Evolutionary conservation across 768 basidiomycete genomes (phyloP).

Genomic region (Chalciporus piperatus): DNA sequence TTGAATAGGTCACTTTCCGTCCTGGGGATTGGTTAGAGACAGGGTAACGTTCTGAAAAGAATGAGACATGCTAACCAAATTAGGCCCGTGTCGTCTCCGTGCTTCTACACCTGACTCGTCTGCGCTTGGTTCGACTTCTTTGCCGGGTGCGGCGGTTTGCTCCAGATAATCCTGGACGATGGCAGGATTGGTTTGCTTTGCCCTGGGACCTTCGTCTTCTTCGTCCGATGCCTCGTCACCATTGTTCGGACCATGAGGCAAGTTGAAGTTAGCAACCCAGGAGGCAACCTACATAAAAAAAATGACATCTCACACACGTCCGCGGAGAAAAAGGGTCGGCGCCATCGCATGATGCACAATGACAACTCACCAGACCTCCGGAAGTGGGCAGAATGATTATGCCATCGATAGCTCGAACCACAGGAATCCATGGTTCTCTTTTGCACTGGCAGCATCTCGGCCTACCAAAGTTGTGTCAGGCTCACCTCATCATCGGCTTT

Average conservation of each 20-base stretch:
- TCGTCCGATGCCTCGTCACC: conserved; percentile 31
- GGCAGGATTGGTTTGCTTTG: conserved; percentile 17
- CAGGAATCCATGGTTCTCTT: too few relatives aligned
- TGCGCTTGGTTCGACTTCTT: conserved; percentile 23
- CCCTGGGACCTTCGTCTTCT: conserved; percentile 23
- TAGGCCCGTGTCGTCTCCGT: conserved; percentile 51
- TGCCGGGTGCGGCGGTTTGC: conserved; percentile 28
- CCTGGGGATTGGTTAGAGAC: conserved; percentile 31
- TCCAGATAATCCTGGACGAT: conserved; percentile 31
- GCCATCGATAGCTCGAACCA: too few relatives aligned
- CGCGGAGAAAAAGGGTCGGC: too few relatives aligned
- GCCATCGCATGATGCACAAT: too few relatives aligned
- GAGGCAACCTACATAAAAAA: too few relatives aligned
- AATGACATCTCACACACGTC: too few relatives aligned
- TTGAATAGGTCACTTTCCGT: conserved; percentile 40
- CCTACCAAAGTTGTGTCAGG: too few relatives aligned
- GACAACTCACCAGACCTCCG: too few relatives aligned
- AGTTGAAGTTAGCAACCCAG: too few relatives aligned
- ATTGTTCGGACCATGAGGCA: conserved; percentile 33
- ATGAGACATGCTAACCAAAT: conserved; percentile 48
- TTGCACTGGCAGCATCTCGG: too few relatives aligned
- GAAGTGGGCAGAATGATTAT: too few relatives aligned
- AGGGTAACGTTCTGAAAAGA: background rate
- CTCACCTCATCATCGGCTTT: too few relatives aligned
- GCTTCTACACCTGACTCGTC: conserved; percentile 12